phyloP scores from a whole-genome alignment of 192 early-diverging fungal genomes.

The Gigaspora rosea region DNA sequence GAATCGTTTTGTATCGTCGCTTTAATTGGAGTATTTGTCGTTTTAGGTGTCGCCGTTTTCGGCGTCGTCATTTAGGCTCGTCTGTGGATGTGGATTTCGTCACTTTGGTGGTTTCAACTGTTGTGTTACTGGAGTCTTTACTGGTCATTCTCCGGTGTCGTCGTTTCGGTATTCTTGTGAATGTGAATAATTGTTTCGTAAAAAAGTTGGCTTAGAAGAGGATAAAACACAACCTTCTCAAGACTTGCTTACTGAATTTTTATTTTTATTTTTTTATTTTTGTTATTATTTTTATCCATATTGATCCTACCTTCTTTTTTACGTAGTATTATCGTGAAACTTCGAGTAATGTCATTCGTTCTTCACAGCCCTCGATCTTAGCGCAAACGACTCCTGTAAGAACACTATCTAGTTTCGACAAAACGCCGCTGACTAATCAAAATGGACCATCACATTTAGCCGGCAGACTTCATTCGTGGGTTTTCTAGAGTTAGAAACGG shows the following conservation, averaged over 20 bases:
- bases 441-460: neutral
- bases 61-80: too few species aligned
- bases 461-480: neutral
- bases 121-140: too few species aligned
- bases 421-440: neutral
- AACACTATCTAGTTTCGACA: neutral
- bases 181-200: neutral
- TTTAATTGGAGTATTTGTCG: too few species aligned
- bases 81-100: too few species aligned
- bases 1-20: too few species aligned
- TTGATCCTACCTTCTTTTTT: neutral
- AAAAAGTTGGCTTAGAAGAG: neutral
- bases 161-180: too few species aligned
- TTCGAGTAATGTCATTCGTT: neutral
- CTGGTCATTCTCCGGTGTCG: too few species aligned
- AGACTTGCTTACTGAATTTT: neutral
- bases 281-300: neutral
- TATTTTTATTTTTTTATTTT: neutral
- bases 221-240: neutral
- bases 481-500: too few species aligned
- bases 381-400: slow-evolving; percentile 19
- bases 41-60: too few species aligned
- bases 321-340: slow-evolving; percentile 3
- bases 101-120: too few species aligned
- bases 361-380: slow-evolving; percentile 13